A percentile compares a stretch with the other conserved stretches of the same genome.
phyloP scores from a whole-genome alignment of 192 early-diverging fungal species.

The Spizellomyces punctatus region DNA sequence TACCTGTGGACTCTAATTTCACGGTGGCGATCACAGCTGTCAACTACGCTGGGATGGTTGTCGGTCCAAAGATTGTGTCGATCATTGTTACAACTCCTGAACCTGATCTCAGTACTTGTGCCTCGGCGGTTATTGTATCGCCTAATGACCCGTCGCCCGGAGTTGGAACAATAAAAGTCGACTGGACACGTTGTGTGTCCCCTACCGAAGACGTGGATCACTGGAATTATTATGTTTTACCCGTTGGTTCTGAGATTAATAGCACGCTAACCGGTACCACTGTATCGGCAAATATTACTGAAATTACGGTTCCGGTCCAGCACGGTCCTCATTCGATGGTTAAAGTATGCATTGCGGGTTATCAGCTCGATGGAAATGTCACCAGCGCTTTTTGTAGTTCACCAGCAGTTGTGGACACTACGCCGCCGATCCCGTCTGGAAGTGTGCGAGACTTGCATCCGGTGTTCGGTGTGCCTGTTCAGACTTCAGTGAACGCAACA shows the following conservation, averaged over 20 bases:
- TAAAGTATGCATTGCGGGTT: neutral
- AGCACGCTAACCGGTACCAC: neutral
- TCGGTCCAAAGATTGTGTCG: neutral
- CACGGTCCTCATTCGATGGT: neutral
- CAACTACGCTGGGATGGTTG: neutral
- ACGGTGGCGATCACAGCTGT: neutral
- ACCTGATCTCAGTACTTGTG: neutral
- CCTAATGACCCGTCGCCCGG: no score
- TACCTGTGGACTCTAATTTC: neutral
- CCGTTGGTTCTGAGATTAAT: neutral
- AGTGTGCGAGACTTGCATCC: neutral
- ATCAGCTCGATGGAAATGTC: neutral
- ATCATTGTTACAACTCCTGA: neutral
- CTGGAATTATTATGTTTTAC: neutral
- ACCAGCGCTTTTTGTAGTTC: conserved; percentile 1
- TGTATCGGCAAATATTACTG: neutral
- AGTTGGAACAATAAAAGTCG: neutral
- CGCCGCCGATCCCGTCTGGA: neutral
- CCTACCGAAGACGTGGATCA: neutral
- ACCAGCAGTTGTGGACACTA: neutral
- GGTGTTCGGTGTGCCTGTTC: neutral
- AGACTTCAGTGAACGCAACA: neutral
- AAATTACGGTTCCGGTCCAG: neutral
- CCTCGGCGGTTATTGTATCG: neutral
- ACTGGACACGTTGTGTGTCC: neutral